A percentile compares a stretch with the other conserved stretches of the same genome.
These are phyloP conservation scores for Ceratobasidium sp. DNA, from an alignment of 1,284 basidiomycete genomes.

Conservation along the genomic window DNA sequence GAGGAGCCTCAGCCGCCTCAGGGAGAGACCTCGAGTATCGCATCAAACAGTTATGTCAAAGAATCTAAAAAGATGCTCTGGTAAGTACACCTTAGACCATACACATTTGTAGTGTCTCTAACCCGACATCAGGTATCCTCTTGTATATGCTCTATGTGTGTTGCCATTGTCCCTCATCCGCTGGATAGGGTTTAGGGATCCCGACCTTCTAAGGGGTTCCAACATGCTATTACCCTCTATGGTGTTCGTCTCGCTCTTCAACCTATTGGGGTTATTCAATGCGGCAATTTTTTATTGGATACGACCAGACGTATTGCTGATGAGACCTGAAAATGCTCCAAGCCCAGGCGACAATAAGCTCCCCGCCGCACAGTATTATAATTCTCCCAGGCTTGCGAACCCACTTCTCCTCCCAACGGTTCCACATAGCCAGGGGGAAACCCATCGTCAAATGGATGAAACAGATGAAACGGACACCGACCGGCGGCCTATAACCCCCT, in stretches of 20 bases:
- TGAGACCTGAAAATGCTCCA: not conserved
- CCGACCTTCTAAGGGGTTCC: not conserved
- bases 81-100: not conserved
- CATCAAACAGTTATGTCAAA: too few relatives aligned
- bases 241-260: slow-evolving; percentile 30
- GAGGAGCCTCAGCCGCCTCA: too few relatives aligned
- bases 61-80: slow-evolving; percentile 26
- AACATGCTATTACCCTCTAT: not conserved
- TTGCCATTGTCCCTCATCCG: slow-evolving; percentile 25
- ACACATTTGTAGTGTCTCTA: not conserved
- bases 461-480: too few relatives aligned
- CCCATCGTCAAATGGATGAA: too few relatives aligned
- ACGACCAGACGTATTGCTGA: slow-evolving; percentile 4
- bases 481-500: too few relatives aligned
- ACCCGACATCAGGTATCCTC: slow-evolving; percentile 15
- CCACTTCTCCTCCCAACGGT: too few relatives aligned
- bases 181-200: slow-evolving; percentile 22
- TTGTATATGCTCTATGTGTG: slow-evolving; percentile 31
- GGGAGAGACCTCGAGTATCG: too few relatives aligned
- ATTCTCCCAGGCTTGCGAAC: too few relatives aligned
- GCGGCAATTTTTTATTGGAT: slow-evolving; percentile 8
- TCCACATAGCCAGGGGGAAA: too few relatives aligned
- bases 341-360: too few relatives aligned
- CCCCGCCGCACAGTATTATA: too few relatives aligned
- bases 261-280: slow-evolving; percentile 31